phyloP scores from a whole-genome alignment of 1,284 basidiomycete species.

The Trametes pubescens region DNA sequence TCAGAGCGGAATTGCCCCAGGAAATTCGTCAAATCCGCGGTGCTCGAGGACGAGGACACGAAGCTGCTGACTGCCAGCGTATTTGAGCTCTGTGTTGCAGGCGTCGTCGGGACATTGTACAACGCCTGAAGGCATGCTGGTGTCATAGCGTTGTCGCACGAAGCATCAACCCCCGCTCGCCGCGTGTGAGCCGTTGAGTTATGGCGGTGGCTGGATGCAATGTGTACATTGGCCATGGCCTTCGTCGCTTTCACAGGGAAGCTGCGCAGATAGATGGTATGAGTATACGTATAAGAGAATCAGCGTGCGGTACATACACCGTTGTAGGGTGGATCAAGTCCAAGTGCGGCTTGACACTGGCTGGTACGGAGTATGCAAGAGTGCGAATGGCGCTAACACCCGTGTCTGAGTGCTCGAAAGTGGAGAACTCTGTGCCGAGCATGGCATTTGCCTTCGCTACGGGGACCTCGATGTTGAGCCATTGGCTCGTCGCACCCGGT shows the following conservation, averaged over 20 bases:
- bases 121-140: constrained; percentile 61
- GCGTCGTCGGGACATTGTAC: constrained; percentile 60
- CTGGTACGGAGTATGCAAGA: constrained; percentile 51
- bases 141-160: constrained; percentile 48
- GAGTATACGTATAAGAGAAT: constrained; percentile 12
- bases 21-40: constrained; percentile 61
- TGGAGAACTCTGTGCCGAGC: constrained; percentile 47
- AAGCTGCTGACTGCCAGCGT: constrained; percentile 67
- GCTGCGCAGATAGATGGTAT: constrained; percentile 30
- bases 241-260: constrained; percentile 28
- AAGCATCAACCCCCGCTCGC: constrained; percentile 22
- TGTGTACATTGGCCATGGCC: constrained; percentile 14
- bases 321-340: constrained; percentile 51
- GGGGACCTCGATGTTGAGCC: constrained; percentile 34
- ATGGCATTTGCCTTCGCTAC: constrained; percentile 48
- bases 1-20: constrained; percentile 56
- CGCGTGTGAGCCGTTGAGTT: constrained; percentile 19
- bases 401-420: constrained; percentile 45
- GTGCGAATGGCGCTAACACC: constrained; percentile 46
- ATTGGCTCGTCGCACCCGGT: constrained; percentile 41
- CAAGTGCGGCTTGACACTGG: constrained; percentile 45
- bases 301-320: constrained; percentile 31
- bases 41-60: constrained; percentile 60
- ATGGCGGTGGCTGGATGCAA: constrained; percentile 7
- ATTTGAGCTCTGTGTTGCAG: constrained; percentile 52